Evolutionary conservation across 148 eudicot species (phyloP), one percentile per base, ranked within the genome.

Genomic region (Tetragonia tetragonoides): DNA sequence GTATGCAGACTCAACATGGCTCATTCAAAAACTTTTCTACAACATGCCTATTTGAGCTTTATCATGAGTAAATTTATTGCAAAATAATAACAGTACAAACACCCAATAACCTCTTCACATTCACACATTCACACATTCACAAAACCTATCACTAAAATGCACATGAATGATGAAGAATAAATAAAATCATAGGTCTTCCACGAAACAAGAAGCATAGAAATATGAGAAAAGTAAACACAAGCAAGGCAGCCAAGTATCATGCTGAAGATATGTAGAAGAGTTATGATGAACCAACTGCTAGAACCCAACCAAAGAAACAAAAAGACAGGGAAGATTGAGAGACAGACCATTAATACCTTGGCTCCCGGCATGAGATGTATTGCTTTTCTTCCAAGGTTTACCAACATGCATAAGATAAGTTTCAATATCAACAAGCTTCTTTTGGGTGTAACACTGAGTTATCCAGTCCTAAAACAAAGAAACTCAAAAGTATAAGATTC

Each of bases 381-480:
- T 75, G 68, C 82, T 83, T 79, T 70, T 90, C 84, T 85, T 85
- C 99, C 99, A 95, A 70, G 97, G 97, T 83, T 89, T 95, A 71
- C 99, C 99, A 84, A 87, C 86, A 87, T 92, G 85, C 89, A 95
- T 83, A 74, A 95, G 89, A 83, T 89, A 95, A 75, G 74, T 83
- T 81, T 92, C 99, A 76, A 95, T 88, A 62, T 91, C 99, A 74
- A 92, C 90, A 80, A 95, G 97, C 85, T 91, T 91, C 81, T 84
- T 91, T 84, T 91, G 94, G 72, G 76, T 79, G 79, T 89, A 85
- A 64, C 97, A 95, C 81, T 89, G 93, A 57, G 79, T 76, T 84
- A 95, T 91, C 99, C 99, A 95, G 53, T 88, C 92, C 99, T 95
- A 81, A 12, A 53, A 74, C 60, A 83, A 69, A 60, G 11, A 75